Evolutionary conservation across 768 basidiomycete genomes (phyloP), one percentile per base, ranked within the genome.

Genomic region (Clavaria fumosa): DNA sequence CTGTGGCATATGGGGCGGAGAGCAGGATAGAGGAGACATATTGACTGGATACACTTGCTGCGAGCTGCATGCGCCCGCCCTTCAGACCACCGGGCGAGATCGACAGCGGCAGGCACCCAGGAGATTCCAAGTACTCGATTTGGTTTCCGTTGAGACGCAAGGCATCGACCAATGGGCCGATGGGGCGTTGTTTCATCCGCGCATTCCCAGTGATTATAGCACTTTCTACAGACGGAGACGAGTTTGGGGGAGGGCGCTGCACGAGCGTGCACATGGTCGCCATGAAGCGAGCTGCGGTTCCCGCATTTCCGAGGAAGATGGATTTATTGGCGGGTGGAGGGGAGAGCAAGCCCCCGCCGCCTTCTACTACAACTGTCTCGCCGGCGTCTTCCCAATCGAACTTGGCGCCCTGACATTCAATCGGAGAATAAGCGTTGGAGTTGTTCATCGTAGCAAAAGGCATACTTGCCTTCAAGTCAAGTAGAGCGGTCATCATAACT

Each of bases 181-280:
- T 90, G 10, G 95, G 95, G 20, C 93, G 79, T 56, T 97, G 89
- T 60, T 96, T 97, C 95, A 97, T 99, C 42, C 93, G 76, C 0
- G 91, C 86, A 47, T 99, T 99, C 33, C 95, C 95, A 7, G 95
- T 97, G 56, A 97, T 82, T 56, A 84, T 58, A 12, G 91, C 95
- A 18, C 60, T 60, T 34, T 66, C 58, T n/a, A n/a, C n/a, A 18
- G 58, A 50, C 4, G 56, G 55, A 30, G 61, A 58, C 3, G 55
- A 46, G 4, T 60, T 48, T n/a, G n/a, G n/a, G n/a, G n/a, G n/a
- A 2, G 63, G 55, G 18, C 51, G 43, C 40, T 73, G 72, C 3
- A 88, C 88, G 37, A 97, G 74, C 0, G 91, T 79, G 58, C 91
- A 96, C 35, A 99, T 89, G 1, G 91, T 88, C 5, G 95, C 85